Conservation (phyloP, 495 filamentous ascomycete genomes). For the Podospora pseudocomata region DNA sequence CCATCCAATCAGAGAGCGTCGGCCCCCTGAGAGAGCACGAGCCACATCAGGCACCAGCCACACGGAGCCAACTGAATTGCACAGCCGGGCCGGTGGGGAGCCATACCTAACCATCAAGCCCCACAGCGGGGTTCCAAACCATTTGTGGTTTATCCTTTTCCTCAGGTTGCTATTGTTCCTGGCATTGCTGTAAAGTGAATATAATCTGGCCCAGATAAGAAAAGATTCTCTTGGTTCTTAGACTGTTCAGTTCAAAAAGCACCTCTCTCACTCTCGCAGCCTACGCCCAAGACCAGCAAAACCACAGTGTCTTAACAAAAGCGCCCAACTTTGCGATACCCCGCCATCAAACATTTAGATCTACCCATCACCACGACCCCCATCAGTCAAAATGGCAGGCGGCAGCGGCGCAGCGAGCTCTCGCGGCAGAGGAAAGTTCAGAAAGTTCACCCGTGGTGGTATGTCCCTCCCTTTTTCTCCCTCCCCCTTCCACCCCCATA, state of each 20-base stretch:
- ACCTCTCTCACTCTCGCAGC: not conserved
- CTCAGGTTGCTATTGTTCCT: not conserved
- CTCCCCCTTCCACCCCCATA: not conserved
- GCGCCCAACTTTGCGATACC: constrained; percentile 13
- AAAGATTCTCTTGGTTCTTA: not conserved
- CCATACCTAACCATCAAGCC: not conserved
- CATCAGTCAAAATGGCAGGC: constrained; percentile 53
- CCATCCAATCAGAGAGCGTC: not conserved
- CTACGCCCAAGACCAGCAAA: not conserved
- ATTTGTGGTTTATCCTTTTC: not conserved
- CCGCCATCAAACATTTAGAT: constrained; percentile 15
- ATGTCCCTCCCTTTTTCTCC: constrained; percentile 30
- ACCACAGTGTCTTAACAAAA: not conserved
- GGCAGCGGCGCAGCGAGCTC: constrained; percentile 47
- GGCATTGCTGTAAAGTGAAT: not conserved
- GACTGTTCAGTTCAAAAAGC: not conserved
- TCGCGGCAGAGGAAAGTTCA: constrained; percentile 85
- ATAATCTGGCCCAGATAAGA: not conserved
- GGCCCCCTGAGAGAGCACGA: too few relatives aligned
- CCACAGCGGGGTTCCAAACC: constrained; percentile 3
- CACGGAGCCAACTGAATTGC: not conserved
- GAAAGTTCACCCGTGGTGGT: constrained; percentile 91
- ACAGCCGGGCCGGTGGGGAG: not conserved
- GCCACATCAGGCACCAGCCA: constrained; percentile 2
- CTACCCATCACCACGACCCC: constrained; percentile 7